These are phyloP conservation scores for Malus hybrid DNA, from an alignment of 331 rosid species.

Conservation along the genomic window DNA sequence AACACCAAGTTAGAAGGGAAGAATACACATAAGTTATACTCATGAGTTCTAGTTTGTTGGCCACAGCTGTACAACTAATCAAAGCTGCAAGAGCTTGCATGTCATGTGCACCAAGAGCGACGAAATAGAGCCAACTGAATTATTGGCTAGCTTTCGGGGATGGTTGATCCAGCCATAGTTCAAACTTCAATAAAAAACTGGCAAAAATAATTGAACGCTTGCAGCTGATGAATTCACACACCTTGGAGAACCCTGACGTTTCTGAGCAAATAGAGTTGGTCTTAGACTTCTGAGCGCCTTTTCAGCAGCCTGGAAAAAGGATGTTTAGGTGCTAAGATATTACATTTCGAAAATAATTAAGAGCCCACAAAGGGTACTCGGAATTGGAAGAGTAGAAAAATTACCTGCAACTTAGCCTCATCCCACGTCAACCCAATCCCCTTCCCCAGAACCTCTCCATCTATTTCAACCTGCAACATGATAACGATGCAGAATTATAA, in stretches of 20 bases:
- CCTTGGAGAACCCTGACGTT: constrained; percentile 82
- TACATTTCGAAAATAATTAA: background rate
- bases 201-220: background rate
- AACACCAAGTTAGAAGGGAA: background rate
- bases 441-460: constrained; percentile 68
- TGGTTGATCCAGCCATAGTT: background rate
- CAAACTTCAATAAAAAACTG: background rate
- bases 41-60: background rate
- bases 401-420: constrained; percentile 81
- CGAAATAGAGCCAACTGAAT: background rate
- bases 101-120: background rate
- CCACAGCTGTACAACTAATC: background rate
- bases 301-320: constrained; percentile 66
- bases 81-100: background rate
- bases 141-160: background rate
- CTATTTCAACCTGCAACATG: constrained; percentile 67
- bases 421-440: constrained; percentile 88
- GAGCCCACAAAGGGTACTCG: background rate
- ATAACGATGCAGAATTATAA: background rate
- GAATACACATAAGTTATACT: background rate
- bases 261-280: constrained; percentile 46
- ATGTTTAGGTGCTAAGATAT: constrained; percentile 12
- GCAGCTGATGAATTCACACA: constrained; percentile 18
- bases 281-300: constrained; percentile 80
- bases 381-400: background rate